Evolutionary conservation across 371 early-diverging fungal species (phyloP), one percentile per base, ranked within the genome.

Genomic region (Mortierella sp.): DNA sequence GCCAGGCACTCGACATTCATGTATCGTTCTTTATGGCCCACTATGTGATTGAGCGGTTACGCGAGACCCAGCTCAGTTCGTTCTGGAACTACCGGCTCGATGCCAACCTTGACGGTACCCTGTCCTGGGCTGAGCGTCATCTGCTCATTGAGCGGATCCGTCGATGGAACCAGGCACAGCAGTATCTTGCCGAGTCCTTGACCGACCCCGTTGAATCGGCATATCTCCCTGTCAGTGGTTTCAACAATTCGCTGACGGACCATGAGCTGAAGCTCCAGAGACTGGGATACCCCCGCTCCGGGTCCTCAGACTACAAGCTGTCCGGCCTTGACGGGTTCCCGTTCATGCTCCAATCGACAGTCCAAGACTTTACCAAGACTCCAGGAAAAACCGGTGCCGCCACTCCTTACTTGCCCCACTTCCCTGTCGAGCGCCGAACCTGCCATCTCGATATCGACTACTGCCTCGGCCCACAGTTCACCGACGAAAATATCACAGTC

Each of bases 11-110:
- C 26, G 86, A 86, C 40, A 55, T 84, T 2, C 80, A 84, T 9
- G 74, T 75, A 7, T 72, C 79, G 31, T 86, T 86, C 67, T 69
- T 86, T 29, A 77, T 86, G 69, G 79, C 84, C 5, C 84, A 86
- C 50, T 86, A 86, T 61, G 79, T 86, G 14, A 53, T 80, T n/a
- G 86, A 86, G 48, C 68, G 78, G 19, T 47, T 69, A 13, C 71
- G 85, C 13, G 86, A 86, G 76, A 73, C 79, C 16, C 74, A 77
- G 64, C 43, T 86, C 44, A 63, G 53, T 16, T 74, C 80, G 39
- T 86, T 71, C 48, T 80, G 85, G 80, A 64, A 65, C 40, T 55
- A 75, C 26, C 63, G 76, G 8, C 61, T 85, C 44, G 86, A 86
- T 66, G 70, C 70, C 1, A 75, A 86, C 50, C 68, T 72, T 47